Conservation (phyloP, 2,329 filamentous ascomycete genomes). For the Exophiala dermatitidis region DNA sequence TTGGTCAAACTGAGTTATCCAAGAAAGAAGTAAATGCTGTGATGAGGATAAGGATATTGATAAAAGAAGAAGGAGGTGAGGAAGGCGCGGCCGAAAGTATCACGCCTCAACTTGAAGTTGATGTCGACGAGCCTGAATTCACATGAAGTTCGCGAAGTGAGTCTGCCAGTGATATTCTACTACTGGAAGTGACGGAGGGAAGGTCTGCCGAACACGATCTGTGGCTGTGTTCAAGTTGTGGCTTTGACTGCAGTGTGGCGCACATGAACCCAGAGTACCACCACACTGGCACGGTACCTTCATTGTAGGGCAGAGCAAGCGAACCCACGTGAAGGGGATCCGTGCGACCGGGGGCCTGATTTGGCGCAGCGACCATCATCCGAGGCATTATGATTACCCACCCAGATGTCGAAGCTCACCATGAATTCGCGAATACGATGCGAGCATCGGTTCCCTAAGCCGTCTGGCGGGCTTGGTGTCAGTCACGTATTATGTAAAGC, state of each 20-base stretch:
- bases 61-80: not conserved
- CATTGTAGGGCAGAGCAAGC: no score
- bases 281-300: no score
- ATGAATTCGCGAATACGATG: not conserved
- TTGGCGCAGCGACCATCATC: not conserved
- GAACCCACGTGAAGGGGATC: no score
- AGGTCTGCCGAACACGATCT: not conserved
- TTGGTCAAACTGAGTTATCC: not conserved
- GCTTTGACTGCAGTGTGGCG: no score
- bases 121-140: not conserved
- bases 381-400: slow-evolving; percentile 1
- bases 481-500: no score
- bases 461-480: not conserved
- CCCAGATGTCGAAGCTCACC: not conserved
- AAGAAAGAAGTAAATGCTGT: not conserved
- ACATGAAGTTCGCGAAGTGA: not conserved
- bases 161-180: not conserved
- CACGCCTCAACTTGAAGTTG: not conserved
- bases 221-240: no score
- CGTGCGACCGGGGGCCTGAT: no score
- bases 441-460: not conserved
- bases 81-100: not conserved
- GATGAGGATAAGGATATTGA: not conserved
- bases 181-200: not conserved
- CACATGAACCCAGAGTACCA: no score